Percentiles rank a stretch among this genome's conserved stretches.
These are phyloP conservation scores for Citrus hindsii DNA, from an alignment of 345 rosid species.

Conservation along the genomic window DNA sequence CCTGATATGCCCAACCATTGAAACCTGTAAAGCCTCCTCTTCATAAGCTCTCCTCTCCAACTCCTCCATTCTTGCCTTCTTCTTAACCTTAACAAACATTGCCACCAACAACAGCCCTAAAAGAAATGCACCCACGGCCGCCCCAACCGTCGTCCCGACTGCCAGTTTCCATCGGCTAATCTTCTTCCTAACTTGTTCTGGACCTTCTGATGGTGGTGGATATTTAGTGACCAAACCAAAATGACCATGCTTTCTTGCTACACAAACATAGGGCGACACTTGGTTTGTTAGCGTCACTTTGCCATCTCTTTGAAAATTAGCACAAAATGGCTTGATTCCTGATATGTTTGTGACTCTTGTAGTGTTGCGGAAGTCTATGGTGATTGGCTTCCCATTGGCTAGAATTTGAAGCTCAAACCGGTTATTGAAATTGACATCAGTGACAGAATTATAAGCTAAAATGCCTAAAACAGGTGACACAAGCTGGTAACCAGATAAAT, in stretches of 20 bases:
- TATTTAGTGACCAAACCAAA: slow-evolving; percentile 61
- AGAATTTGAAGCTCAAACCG: slow-evolving; percentile 58
- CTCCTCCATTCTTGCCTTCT: slow-evolving; percentile 71
- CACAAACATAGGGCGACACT: slow-evolving; percentile 54
- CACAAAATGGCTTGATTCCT: slow-evolving; percentile 55
- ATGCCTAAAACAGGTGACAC: slow-evolving; percentile 83
- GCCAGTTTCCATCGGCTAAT: slow-evolving; percentile 73
- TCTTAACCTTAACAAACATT: slow-evolving; percentile 66
- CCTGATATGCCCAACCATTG: slow-evolving; percentile 90
- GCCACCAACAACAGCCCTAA: slow-evolving; percentile 69
- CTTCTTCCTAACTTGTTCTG: slow-evolving; percentile 26
- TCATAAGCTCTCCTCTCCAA: slow-evolving; percentile 88
- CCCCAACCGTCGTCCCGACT: slow-evolving; percentile 75
- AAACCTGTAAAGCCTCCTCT: slow-evolving; percentile 88
- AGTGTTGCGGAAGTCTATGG: slow-evolving; percentile 50
- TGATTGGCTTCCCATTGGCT: slow-evolving; percentile 51
- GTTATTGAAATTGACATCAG: slow-evolving; percentile 32
- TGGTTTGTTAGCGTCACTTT: slow-evolving; percentile 48
- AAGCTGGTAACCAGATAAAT: slow-evolving; percentile 73
- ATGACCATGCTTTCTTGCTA: slow-evolving; percentile 65
- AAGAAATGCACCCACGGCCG: slow-evolving; percentile 57
- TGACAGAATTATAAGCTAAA: slow-evolving; percentile 59
- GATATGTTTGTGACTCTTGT: slow-evolving; percentile 18
- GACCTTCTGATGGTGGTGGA: slow-evolving; percentile 13
- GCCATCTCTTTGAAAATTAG: slow-evolving; percentile 58